Conservation (phyloP, 106 monocot genomes). For the Amphibolis antarctica region DNA sequence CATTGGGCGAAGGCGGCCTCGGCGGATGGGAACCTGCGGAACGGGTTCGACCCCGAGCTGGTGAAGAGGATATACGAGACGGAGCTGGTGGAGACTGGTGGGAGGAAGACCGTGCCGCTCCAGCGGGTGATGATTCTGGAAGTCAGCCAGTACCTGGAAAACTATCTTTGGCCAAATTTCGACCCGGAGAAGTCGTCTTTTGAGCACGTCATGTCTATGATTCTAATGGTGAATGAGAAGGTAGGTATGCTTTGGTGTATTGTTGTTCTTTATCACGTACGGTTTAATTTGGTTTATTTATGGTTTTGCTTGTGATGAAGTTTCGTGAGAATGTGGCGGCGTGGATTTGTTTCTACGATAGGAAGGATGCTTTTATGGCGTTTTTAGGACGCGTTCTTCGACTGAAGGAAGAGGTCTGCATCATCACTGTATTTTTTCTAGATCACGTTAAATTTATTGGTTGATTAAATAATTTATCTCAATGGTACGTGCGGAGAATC, state of each 20-base stretch:
- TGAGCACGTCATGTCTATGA: constrained; percentile 97
- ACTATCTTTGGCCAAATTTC: constrained; percentile 91
- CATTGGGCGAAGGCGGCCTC: constrained; percentile 40
- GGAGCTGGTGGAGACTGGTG: constrained; percentile 51
- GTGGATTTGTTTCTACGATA: constrained; percentile 84
- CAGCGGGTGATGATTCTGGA: constrained; percentile 94
- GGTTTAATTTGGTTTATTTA: background rate
- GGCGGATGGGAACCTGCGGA: background rate
- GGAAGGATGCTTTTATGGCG: constrained; percentile 61
- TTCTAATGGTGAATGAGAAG: constrained; percentile 97
- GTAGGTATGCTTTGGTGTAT: constrained; percentile 14
- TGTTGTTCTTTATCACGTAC: background rate
- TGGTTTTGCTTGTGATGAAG: constrained; percentile 20
- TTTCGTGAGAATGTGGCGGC: constrained; percentile 97
- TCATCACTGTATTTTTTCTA: too few relatives aligned
- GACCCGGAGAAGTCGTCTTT: constrained; percentile 57
- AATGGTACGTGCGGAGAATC: too few relatives aligned
- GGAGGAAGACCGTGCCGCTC: constrained; percentile 76
- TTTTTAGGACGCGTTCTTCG: constrained; percentile 69
- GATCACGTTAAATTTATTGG: too few relatives aligned
- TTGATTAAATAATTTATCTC: too few relatives aligned
- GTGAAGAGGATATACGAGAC: constrained; percentile 73
- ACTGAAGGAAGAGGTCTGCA: constrained; percentile 66
- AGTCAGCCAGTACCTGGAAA: constrained; percentile 97
- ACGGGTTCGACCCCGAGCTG: constrained; percentile 53